Evolutionary conservation across 108 stramenopile species (phyloP).

Genomic region (Craspedostauros australis): DNA sequence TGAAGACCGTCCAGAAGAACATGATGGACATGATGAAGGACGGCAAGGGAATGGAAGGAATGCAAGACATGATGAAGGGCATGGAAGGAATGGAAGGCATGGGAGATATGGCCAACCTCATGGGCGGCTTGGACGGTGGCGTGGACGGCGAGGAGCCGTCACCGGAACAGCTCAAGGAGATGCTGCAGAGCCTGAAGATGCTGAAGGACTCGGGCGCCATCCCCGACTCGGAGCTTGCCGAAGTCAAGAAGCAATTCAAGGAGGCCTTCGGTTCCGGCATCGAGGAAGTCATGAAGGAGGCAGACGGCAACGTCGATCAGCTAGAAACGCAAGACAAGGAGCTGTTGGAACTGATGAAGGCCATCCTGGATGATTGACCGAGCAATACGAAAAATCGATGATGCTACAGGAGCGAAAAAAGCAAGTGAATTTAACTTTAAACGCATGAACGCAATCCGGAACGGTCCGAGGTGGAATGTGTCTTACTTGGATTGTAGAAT

Average conservation of each 20-base stretch:
- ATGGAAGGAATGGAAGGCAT: constrained; percentile 55
- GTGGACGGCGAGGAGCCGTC: constrained; percentile 43
- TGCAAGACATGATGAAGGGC: constrained; percentile 80
- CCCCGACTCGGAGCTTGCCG: constrained; percentile 49
- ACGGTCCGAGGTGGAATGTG: too few relatives aligned
- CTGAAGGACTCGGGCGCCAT: constrained; percentile 72
- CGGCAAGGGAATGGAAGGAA: constrained; percentile 63
- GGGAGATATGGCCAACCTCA: constrained; percentile 35
- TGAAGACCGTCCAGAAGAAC: constrained; percentile 81
- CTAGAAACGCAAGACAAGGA: constrained; percentile 55
- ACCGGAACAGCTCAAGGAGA: constrained; percentile 71
- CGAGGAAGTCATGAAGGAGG: constrained; percentile 64
- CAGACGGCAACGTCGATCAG: constrained; percentile 40
- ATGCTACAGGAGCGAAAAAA: too few relatives aligned
- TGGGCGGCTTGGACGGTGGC: constrained; percentile 25
- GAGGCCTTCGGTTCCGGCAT: constrained; percentile 69
- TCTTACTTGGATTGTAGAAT: too few relatives aligned
- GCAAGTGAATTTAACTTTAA: too few relatives aligned
- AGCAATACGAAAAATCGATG: too few relatives aligned
- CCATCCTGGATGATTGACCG: constrained; percentile 64
- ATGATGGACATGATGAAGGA: constrained; percentile 83
- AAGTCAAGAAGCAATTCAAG: constrained; percentile 68
- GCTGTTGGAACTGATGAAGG: constrained; percentile 72
- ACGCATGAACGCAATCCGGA: too few relatives aligned
- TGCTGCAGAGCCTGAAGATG: constrained; percentile 50